Base-by-base conservation (phyloP, 495 filamentous ascomycete genomes). In the Trichocladium antarcticum region DNA sequence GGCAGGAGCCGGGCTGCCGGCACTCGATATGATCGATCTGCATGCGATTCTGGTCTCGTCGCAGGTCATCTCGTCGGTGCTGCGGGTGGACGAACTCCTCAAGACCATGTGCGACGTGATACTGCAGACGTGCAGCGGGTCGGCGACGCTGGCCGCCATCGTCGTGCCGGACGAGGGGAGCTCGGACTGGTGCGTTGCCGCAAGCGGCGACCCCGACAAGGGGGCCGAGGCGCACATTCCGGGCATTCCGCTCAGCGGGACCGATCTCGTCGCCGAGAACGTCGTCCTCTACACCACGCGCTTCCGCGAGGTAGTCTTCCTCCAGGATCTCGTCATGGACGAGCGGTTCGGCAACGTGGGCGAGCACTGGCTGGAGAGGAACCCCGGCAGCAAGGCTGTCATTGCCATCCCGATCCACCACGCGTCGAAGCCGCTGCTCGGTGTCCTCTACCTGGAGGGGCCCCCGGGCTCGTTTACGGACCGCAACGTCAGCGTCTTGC, bases 31-130 rank as follows among this genome's bases (percentile, higher is more conserved):
- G 66, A 85, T 94, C 45, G 89, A 94, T 61, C 62, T 94, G 45
- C 81, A 85, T 38, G 87, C 83, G 35, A 94, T 95, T 44, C 74
- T 95, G 9, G 81, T 88, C 57, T 89, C 84, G 14, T 90, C 83
- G 37, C 89, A 94, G 68, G 80, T 93, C 37, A 86, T 95, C 58
- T 93, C 88, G 11, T 93, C 87, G 22, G 86, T 93, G 47, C 72
- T 95, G 27, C 78, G 86, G 49, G 81, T 95, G 17, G 87, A 95
- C 50, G 80, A 81, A 42, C 78, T 95, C 7, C 68, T 95, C 35
- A 80, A 81, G 45, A 92, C 87, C 47, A 93, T 95, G 85, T 85
- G 85, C 44, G 82, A 90, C 59, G 88, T 94, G 50, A 90, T 94
- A 38, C 61, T 95, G 16, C 84, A 90, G 55, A 88, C 84, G 5